Conservation (phyloP, 2,329 filamentous ascomycete genomes). For the Apiospora saccharicola region DNA sequence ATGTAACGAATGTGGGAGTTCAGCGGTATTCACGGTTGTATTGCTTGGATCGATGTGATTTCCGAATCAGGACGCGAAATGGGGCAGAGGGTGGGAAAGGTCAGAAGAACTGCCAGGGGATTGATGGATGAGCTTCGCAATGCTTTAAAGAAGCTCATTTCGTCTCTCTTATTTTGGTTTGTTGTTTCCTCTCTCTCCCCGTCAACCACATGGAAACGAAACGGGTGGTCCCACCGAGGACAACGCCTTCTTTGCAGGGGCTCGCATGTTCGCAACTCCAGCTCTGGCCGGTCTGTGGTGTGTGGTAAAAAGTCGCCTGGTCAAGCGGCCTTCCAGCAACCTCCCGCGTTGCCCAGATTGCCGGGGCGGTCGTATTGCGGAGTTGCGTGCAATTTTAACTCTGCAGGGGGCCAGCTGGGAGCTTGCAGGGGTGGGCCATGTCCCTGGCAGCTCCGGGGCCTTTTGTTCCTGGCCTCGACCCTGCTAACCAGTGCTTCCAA, state of each 20-base stretch:
- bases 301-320: background rate
- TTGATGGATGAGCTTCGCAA: conserved; percentile 25
- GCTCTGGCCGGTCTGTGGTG: conserved; percentile 29
- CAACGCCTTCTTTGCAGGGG: conserved; percentile 16
- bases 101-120: conserved; percentile 20
- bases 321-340: conserved; percentile 28
- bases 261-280: conserved; percentile 24
- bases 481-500: background rate
- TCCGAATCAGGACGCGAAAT: conserved; percentile 7
- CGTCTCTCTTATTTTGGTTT: conserved; percentile 33
- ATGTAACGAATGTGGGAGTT: background rate
- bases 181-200: conserved; percentile 34
- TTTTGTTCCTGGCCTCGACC: conserved; percentile 4
- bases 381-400: conserved; percentile 23
- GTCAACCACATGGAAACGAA: conserved; percentile 30
- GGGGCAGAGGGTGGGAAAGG: conserved; percentile 20
- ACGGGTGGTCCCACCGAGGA: conserved; percentile 4
- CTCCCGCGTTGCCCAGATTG: conserved; percentile 24
- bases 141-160: conserved; percentile 38
- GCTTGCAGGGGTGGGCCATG: background rate
- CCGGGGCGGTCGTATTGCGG: conserved; percentile 23
- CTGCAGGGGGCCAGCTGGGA: conserved; percentile 27
- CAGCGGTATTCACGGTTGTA: background rate
- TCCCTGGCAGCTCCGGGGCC: background rate
- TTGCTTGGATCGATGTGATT: conserved; percentile 4